phyloP scores from a whole-genome alignment of 2,329 filamentous ascomycete genomes.

The Calonectria crousiana region DNA sequence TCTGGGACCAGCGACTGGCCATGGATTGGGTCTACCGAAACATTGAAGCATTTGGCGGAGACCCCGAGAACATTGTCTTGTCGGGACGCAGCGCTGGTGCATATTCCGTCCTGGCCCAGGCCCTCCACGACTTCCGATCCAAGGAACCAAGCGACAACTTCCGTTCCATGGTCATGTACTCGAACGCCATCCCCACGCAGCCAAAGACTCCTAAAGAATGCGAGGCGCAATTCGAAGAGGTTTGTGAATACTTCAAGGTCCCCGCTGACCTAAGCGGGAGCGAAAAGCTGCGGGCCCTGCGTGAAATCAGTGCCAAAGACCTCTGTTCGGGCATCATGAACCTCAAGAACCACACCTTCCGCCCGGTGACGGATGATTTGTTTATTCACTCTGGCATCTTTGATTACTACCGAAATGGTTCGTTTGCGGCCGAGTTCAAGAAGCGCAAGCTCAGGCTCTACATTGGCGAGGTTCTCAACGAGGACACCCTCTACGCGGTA shows the following conservation, averaged over 20 bases:
- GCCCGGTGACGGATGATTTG: constrained; percentile 23
- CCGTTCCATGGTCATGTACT: constrained; percentile 23
- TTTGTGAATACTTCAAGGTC: constrained; percentile 20
- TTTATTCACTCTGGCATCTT: constrained; percentile 26
- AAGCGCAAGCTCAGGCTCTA: constrained; percentile 10
- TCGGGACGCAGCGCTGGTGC: constrained; percentile 27
- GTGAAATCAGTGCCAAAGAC: constrained; percentile 7
- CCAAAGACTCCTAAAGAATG: constrained; percentile 22
- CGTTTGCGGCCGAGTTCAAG: constrained; percentile 32
- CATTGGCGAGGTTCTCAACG: constrained; percentile 27
- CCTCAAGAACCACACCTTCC: constrained; percentile 26
- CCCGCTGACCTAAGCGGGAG: neutral
- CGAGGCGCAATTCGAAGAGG: constrained; percentile 21
- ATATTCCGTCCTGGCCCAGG: constrained; percentile 23
- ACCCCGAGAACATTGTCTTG: constrained; percentile 20
- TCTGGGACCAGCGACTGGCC: constrained; percentile 28
- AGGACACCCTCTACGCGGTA: constrained; percentile 26
- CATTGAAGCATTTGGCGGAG: constrained; percentile 20
- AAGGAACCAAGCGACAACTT: neutral
- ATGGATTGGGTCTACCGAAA: constrained; percentile 27
- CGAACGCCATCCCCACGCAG: constrained; percentile 27
- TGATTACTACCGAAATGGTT: constrained; percentile 18
- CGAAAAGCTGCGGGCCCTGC: constrained; percentile 4
- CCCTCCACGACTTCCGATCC: constrained; percentile 22
- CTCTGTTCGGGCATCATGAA: constrained; percentile 24